Evolutionary conservation across 345 rosid genomes (phyloP), one percentile per base, ranked within the genome.

Genomic region (Camelina hispida): DNA sequence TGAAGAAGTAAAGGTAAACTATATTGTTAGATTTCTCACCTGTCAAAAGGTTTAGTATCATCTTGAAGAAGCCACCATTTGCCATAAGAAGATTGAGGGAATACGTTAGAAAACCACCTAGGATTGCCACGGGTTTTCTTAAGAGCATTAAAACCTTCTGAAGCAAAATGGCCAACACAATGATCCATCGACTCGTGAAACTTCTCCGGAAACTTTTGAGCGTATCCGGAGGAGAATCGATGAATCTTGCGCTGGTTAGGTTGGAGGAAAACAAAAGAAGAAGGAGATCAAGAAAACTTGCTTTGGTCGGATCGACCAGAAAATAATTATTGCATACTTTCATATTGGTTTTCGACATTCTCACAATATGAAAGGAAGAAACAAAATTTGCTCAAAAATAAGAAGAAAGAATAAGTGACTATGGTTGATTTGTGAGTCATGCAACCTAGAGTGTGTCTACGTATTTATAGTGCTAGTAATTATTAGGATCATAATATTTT

Each of bases 231-330:
- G 75, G 71, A 77, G 75, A 76, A 14, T 69, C 66, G 47, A 76
- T 69, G 66, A 69, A 76, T 44, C 58, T 56, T 76, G 20, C 20
- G 22, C 11, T 62, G 14, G 59, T 22, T 15, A 76, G 34, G 25
- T 68, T 74, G 0, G 78, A 48, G 43, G 77, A 67, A 53, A 82
- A 78, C 70, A 86, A 66, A 67, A 88, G 81, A 22, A 63, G 60
- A 40, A 74, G 9, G 9, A 83, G 70, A 75, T 86, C 85, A 35
- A 79, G 1, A 32, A 75, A 43, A 56, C 82, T 79, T 18, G 87
- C 87, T 60, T 86, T 81, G 28, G 69, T 61, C 1, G 87, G 85
- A 66, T 82, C 78, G 9, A 88, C 68, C 17, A 61, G 35, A 28
- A 86, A 48, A 71, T 79, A 79, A 37, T 32, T 55, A 52, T 76